These are phyloP conservation scores for Zalaria sp. DNA, from an alignment of 2,329 filamentous ascomycete species.

Conservation along the genomic window DNA sequence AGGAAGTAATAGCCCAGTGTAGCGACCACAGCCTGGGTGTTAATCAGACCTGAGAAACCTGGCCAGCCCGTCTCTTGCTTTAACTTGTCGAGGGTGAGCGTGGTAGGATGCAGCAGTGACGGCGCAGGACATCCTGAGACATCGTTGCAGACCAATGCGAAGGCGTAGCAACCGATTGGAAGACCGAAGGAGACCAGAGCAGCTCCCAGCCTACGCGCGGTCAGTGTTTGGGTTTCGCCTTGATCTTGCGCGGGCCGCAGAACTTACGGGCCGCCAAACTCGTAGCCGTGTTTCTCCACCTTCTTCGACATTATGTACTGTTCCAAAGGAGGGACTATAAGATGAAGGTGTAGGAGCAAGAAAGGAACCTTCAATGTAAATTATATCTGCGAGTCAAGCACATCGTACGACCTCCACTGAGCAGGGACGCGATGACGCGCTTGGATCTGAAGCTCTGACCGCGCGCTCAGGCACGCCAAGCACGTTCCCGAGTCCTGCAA, in stretches of 20 bases:
- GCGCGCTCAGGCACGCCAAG: no score
- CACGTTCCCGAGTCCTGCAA: no score
- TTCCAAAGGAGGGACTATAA: not conserved
- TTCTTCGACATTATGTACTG: conserved; percentile 1
- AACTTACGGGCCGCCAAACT: conserved; percentile 36
- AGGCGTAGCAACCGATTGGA: conserved; percentile 63
- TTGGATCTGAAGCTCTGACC: not conserved
- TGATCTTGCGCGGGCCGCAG: no score
- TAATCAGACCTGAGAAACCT: conserved; percentile 57
- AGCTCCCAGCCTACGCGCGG: conserved; percentile 50
- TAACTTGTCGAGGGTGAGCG: conserved; percentile 45
- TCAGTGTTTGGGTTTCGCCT: not conserved
- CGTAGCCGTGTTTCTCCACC: conserved; percentile 23
- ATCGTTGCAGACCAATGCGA: conserved; percentile 84
- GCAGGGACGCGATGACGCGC: not conserved
- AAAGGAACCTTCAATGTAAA: not conserved
- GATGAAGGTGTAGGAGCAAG: not conserved
- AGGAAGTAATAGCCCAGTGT: conserved; percentile 66
- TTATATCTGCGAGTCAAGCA: not conserved
- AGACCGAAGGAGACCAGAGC: conserved; percentile 66
- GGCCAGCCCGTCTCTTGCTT: conserved; percentile 77
- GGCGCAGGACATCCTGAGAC: conserved; percentile 81
- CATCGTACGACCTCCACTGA: not conserved
- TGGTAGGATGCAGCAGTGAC: conserved; percentile 53
- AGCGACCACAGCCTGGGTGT: conserved; percentile 53